These are phyloP conservation scores for Zarea fungicola DNA, from an alignment of 2,329 filamentous ascomycete genomes.

Conservation along the genomic window DNA sequence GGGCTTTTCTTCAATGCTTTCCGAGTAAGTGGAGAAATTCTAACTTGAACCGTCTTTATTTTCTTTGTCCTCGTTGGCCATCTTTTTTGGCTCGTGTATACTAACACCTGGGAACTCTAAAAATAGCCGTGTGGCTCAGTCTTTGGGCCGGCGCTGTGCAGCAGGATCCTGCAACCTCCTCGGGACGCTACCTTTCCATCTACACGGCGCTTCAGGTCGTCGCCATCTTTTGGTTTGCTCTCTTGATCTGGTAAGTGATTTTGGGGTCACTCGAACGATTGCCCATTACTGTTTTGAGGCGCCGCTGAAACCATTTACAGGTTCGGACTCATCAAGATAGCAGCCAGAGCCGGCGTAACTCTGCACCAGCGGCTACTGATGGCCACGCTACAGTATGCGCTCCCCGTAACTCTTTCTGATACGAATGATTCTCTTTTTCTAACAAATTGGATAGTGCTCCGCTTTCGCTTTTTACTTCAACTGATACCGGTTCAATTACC, in stretches of 20 bases:
- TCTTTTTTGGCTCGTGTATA: too few relatives aligned
- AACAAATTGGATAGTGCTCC: slow-evolving; percentile 30
- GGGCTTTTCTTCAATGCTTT: slow-evolving; percentile 25
- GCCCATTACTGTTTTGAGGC: background rate
- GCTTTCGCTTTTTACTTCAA: slow-evolving; percentile 34
- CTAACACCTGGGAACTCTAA: too few relatives aligned
- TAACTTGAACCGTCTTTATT: too few relatives aligned
- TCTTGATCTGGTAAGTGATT: slow-evolving; percentile 17
- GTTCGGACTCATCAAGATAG: slow-evolving; percentile 25
- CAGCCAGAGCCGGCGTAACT: slow-evolving; percentile 22
- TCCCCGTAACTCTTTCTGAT: background rate
- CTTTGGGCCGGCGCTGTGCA: slow-evolving; percentile 24
- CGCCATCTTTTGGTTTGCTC: slow-evolving; percentile 18
- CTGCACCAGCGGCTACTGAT: slow-evolving; percentile 22
- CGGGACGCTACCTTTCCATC: slow-evolving; percentile 22
- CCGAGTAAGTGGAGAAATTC: slow-evolving; percentile 23
- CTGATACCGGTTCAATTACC: slow-evolving; percentile 35
- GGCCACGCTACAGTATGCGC: slow-evolving; percentile 21
- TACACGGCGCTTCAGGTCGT: slow-evolving; percentile 21
- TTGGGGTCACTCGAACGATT: too few relatives aligned
- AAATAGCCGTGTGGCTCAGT: slow-evolving; percentile 27
- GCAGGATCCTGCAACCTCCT: background rate
- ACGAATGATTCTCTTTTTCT: too few relatives aligned
- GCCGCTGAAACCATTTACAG: slow-evolving; percentile 11
- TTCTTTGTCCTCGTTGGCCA: too few relatives aligned